Evolutionary conservation across 2,329 filamentous ascomycete species (phyloP), one percentile per base, ranked within the genome.

Genomic region (Aspergillus viridinutans): DNA sequence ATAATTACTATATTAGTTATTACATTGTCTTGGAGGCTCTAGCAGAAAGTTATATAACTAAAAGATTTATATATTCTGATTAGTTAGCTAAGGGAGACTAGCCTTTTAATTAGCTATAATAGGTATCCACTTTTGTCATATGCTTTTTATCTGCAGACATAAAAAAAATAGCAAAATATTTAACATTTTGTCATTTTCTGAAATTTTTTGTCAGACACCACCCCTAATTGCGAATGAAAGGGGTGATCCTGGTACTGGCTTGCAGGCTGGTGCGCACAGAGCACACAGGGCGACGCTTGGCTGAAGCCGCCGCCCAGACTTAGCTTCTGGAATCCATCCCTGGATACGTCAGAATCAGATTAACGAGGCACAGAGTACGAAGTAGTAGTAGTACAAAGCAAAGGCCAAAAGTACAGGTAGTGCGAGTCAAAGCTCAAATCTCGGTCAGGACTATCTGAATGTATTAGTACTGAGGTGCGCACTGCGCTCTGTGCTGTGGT

Each of bases 281-380:
- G 20, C 43, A 47, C 23, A 47, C 43, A 17, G 48, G 32, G 43
- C 25, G 49, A 56, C 53, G 38, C 47, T 54, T 53, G 51, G 57
- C 51, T 43, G 47, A 45, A 43, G 53, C 50, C 54, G 53, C 28
- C 53, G 50, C 48, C 51, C 26, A 53, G 8, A 12, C 20, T 12
- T n/a, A 21, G 40, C 21, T 45, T 45, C 20, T 23, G 42, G 42
- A 45, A 45, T 45, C 21, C 42, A 45, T 45, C 42, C n/a, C 42
- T 45, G 21, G 42, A 45, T 45, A 45, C 4, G 7, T 12, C 42
- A 38, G 14, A 35, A 14, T 43, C n/a, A 20, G 42, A 23, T 45
- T 10, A 2, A 38, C 12, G 17, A 14, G 17, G 32, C 5, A 38
- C 32, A 20, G n/a, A 21, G 40, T 21, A 43, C 40, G 40, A 3